Evolutionary conservation across 345 rosid species (phyloP), one percentile per base, ranked within the genome.

Genomic region (Syzygium jambos): DNA sequence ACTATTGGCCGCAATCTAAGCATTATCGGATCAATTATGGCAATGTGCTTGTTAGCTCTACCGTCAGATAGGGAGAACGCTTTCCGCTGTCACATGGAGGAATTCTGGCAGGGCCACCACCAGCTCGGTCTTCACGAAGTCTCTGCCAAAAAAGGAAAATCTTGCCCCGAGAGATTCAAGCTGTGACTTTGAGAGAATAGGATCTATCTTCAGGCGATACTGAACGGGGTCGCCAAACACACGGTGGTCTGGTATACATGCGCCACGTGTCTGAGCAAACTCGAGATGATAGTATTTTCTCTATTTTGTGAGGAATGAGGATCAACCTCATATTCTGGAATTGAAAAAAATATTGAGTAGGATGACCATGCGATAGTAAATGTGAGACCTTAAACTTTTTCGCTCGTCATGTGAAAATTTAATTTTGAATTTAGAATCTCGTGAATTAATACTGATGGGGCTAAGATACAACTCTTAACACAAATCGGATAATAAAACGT

Each of bases 1-100:
- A 98, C 99, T 88, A 95, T 96, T 85, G 98, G 98, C 59, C 97
- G 92, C 90, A 92, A 96, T 87, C 95, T 86, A 87, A 93, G 94
- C 97, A 94, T 91, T 87, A 92, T 89, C 87, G 89, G 89, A 85
- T 91, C 89, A 88, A 92, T 92, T 53, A 93, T 90, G 52, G 90
- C 85, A 86, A 88, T 91, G 84, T 2, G 0, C 65, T 94, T 93
- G 29, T 88, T 90, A 51, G 89, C 87, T 84, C 77, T 89, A 25
- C 88, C 89, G 11, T 78, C 55, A 82, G 77, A 87, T 46, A 65
- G 78, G 87, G 86, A 86, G 90, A 88, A 87, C 86, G 63, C 59
- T n/a, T 86, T 9, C 86, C 68, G 29, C 89, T 90, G 22, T 89
- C 89, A 22, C 93, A 90, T 91, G 41, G 83, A 3, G 86, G 23